phyloP scores from a whole-genome alignment of 352 stramenopile species.

The Phytophthora kernoviae region DNA sequence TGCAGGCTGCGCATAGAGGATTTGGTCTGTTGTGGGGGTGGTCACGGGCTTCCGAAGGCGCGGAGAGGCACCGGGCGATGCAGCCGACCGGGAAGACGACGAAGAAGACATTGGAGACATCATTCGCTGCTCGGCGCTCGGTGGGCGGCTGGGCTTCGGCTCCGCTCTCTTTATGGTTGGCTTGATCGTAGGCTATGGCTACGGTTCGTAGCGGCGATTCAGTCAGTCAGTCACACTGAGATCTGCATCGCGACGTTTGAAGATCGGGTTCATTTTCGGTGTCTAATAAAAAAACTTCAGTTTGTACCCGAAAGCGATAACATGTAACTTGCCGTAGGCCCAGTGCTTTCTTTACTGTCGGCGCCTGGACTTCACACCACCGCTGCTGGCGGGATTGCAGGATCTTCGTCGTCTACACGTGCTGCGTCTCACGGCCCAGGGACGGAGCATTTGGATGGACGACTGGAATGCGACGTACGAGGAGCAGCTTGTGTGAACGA shows the following conservation, averaged over 20 bases:
- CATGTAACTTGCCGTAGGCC: too few relatives aligned
- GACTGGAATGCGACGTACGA: too few relatives aligned
- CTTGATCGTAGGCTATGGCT: too few relatives aligned
- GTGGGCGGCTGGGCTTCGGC: conserved; percentile 8
- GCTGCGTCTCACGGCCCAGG: too few relatives aligned
- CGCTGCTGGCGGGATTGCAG: too few relatives aligned
- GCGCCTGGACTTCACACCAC: too few relatives aligned
- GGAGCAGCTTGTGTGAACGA: background rate
- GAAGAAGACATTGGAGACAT: conserved; percentile 8
- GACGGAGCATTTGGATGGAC: too few relatives aligned
- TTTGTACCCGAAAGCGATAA: too few relatives aligned
- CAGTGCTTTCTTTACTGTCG: background rate
- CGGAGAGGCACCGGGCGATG: conserved; percentile 24
- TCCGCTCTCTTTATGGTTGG: conserved; percentile 9
- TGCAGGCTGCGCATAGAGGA: conserved; percentile 59
- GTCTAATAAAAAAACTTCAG: too few relatives aligned
- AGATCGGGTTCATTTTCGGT: too few relatives aligned
- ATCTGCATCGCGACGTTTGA: background rate
- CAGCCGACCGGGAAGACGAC: conserved; percentile 15
- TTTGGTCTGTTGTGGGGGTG: conserved; percentile 26
- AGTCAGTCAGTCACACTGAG: conserved; percentile 1
- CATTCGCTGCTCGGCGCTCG: conserved; percentile 4
- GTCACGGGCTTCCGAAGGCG: conserved; percentile 26
- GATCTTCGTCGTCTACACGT: too few relatives aligned
- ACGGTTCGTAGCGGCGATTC: conserved; percentile 1